Base-by-base conservation (phyloP, 2,329 filamentous ascomycete species). In the Gnomoniopsis smithogilvyi region DNA sequence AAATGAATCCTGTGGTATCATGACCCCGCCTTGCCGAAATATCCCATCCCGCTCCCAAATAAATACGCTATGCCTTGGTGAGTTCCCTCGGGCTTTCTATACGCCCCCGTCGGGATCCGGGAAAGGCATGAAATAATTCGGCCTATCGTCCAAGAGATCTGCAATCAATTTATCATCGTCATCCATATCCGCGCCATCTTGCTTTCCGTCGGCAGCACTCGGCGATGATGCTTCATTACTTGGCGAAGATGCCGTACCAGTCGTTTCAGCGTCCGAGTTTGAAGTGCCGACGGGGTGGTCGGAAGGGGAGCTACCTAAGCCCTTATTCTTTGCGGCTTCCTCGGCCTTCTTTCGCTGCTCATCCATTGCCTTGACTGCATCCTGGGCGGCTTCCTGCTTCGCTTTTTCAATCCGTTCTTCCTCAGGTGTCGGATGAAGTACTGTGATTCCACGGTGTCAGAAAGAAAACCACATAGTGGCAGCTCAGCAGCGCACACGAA, bases 401-500 rank as follows among this genome's bases (percentile, higher is more conserved):
- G 24, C 21, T 7, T 36, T 46, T 26, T 62, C 50, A 14, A 21
- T 3, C 26, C 41, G 41, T 21, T 21, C 10, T 19, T 61, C 58
- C 48, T 54, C 46, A 14, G 53, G 45, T 7, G 61, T 55, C 21
- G 61, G 61, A 24, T 61, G 61, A n/a, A 61, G 43, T 6, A 59
- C 59, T 61, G 15, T 15, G 52, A 14, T 30, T 8, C 6, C 36
- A 8, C 10, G 22, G 7, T 22, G 22, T 61, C 19, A 61, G 59
- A 45, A 33, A 24, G 6, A 19, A 12, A 12, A 26, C n/a, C 2
- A 19, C 12, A 3, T 34, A n/a, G 24, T 24, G 6, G 2, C 43
- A 22, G n/a, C 43, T n/a, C 17, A 45, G 8, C 43, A 19, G 8
- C 21, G 43, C 14, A n/a, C 14, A 17, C 24, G 4, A 19, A 2